Percentiles rank a stretch among this genome's conserved stretches.
phyloP scores from a whole-genome alignment of 768 basidiomycete genomes.

The Amanita phalloides region DNA sequence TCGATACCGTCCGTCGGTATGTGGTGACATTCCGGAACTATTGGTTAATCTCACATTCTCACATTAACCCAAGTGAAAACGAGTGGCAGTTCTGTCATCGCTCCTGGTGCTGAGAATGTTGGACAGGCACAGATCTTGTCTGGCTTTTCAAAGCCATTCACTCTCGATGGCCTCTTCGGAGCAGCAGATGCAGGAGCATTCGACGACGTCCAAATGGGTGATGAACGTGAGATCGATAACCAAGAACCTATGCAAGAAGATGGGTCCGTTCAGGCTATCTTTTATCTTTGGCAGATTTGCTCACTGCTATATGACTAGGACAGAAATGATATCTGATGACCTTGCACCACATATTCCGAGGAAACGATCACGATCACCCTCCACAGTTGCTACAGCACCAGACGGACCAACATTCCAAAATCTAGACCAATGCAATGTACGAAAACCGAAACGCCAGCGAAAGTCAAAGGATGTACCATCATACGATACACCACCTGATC shows the following conservation, averaged over 20 bases:
- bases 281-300: neutral
- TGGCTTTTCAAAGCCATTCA: conserved; percentile 68
- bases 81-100: conserved; percentile 25
- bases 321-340: conserved; percentile 25
- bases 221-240: conserved; percentile 22
- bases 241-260: conserved; percentile 33
- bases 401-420: neutral
- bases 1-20: conserved; percentile 46
- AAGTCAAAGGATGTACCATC: conserved; percentile 42
- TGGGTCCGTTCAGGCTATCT: conserved; percentile 17
- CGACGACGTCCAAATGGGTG: conserved; percentile 38
- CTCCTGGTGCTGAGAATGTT: conserved; percentile 69
- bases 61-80: conserved; percentile 12
- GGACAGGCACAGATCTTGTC: conserved; percentile 74
- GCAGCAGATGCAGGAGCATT: conserved; percentile 78
- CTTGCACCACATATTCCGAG: conserved; percentile 20
- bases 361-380: conserved; percentile 30
- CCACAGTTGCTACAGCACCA: conserved; percentile 6
- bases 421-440: conserved; percentile 11
- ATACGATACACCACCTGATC: conserved; percentile 41
- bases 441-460: conserved; percentile 51
- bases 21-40: neutral
- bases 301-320: conserved; percentile 10
- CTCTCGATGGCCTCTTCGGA: conserved; percentile 69
- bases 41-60: neutral